Base-by-base conservation (phyloP, 257 asterid genomes). In the Solanum piurae region DNA sequence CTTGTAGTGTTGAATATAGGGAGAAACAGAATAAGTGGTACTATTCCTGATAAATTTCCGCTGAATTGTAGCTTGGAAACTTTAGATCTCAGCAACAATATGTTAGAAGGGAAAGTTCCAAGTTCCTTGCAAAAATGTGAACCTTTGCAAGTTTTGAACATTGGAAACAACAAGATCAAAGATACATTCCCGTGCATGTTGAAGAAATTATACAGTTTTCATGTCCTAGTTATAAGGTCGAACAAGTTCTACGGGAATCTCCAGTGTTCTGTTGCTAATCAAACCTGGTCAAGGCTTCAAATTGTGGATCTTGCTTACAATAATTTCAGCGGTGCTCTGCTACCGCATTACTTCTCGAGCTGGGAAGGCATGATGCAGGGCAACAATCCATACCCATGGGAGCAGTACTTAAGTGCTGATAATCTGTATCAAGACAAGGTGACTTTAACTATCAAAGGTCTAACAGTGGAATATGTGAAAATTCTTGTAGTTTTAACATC, bases 101-200 rank as follows among this genome's bases (percentile, higher is more conserved):
- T 6, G 1, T 44, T 75, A 18, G 75, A 64, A 33, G 86, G 90
- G 3, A 40, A 9, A 20, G 33, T 88, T 85, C 80, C 82, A 58
- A 16, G 14, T 5, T 58, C 88, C 14, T 9, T 74, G 72, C 62
- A 42, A 38, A 31, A 14, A 10, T 88, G 88, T 33, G n/a, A 9
- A 73, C 14, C 10, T 68, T n/a, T 84, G 21, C 83, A 88, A 27
- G 86, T 62, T 20, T 20, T 62, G 1, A 36, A 68, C 10, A 14
- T 75, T 55, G 88, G 90, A n/a, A 84, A 14, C 23, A 88, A 88
- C 73, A 37, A 55, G 60, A 64, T 88, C 9, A 29, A 12, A 72
- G 42, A n/a, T 27, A 38, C 36, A 8, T 85, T 88, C 42, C 90
- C 90, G 14, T 85, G 33, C 52, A 55, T 58, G 34, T 60, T 60